Base-by-base conservation (phyloP, 2,329 filamentous ascomycete species). In the Sclerotiophoma versabilis region DNA sequence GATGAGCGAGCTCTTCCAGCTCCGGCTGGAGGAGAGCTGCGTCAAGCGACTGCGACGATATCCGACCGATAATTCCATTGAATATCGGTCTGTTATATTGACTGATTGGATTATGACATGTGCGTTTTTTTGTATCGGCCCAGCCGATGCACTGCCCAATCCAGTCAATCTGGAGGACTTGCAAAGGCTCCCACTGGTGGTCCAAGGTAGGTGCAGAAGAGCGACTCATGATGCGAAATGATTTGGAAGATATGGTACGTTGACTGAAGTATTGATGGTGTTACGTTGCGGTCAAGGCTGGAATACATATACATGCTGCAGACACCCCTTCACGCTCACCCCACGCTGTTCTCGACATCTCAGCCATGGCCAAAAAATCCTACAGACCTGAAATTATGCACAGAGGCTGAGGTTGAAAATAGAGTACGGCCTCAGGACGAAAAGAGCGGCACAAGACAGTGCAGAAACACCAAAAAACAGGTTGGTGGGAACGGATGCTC, bases 111-210 rank as follows among this genome's bases (percentile, higher is more conserved):
- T n/a, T n/a, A n/a, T n/a, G 26, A 32, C 63, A 67, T 12, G 54
- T 55, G 10, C 59, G 59, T 8, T 45, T 20, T 19, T 27, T 50
- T 2, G 58, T 49, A 1, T 26, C 48, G 3, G 61, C 63, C 32
- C 29, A 50, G 14, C 59, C 61, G 1, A 59, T 19, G 41, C 63
- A 67, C 11, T 46, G 49, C 11, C 39, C 6, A n/a, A n/a, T n/a
- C n/a, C n/a, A n/a, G 26, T 59, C 43, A 2, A 20, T n/a, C 7
- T 17, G 37, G 5, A 67, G 38, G 2, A 63, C 39, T 14, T 37
- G 32, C 2, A 15, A 4, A 3, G 60, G 46, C n/a, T 52, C 34
- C 62, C 62, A 66, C 6, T 36, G 34, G 32, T 36, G 19, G 6
- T 38, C 17, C 19, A 48, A 4, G 1, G 49, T 47, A 12, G 17